Evolutionary conservation across 768 basidiomycete genomes (phyloP), one percentile per base, ranked within the genome.

Genomic region (Tylopilus rubrobrunneus): DNA sequence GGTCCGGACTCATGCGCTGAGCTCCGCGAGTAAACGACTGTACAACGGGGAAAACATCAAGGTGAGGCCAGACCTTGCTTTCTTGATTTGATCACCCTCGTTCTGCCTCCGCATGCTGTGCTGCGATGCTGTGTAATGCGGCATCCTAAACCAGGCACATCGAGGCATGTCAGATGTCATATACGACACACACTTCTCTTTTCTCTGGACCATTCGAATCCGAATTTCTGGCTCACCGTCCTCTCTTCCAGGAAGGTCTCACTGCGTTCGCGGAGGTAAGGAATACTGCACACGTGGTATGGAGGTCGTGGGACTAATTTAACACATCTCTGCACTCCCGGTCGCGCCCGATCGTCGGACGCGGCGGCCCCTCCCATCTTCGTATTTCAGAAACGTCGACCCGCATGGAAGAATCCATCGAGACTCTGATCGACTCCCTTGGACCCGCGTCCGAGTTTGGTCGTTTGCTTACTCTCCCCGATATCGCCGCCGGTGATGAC

Each of bases 1-100:
- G 0, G 74, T 84, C 4, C 44, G 70, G 8, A 71, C 71, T 0
- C 82, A 83, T 49, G 63, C 74, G 8, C 67, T 73, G 61, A 77
- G 79, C 19, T 62, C 67, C 27, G 75, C 78, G 56, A 82, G 79
- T 60, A 78, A 71, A 57, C 73, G 79, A 14, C 69, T 83, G 15
- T 88, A 82, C 64, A 71, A 68, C 3, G 84, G 87, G 25, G 70
- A 71, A 33, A 92, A 92, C 62, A 84, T 92, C 67, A 84, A 85
- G 76, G 87, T 82, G 52, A 54, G 76, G 45, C 25, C 12, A 28
- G 7, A 53, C 46, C 21, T 42, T 47, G 50, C 51, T 39, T 37
- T 28, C 29, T 25, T 19, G 54, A 21, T 56, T 34, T 40, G 28
- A n/a, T 31, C 39, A 9, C 8, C n/a, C 39, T 19, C n/a, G 39